Evolutionary conservation across 202 grass and related monocot species (phyloP).

Genomic region (Saccharum hybrid): DNA sequence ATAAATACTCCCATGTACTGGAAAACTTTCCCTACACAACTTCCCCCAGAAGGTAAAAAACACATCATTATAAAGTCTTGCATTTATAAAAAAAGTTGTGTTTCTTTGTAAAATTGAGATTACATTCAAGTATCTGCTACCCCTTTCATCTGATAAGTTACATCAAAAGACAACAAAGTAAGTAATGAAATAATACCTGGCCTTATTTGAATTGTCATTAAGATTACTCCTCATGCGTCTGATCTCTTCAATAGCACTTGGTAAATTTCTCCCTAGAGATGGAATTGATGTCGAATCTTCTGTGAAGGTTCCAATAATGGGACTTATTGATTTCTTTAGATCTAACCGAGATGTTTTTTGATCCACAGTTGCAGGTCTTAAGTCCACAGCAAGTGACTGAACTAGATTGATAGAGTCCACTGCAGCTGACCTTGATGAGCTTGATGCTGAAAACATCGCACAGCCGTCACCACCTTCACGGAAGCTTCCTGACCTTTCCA

Average conservation of each 20-base stretch:
- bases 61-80: neutral
- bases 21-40: neutral
- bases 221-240: constrained; percentile 67
- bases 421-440: constrained; percentile 49
- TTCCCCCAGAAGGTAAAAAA: constrained; percentile 23
- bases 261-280: constrained; percentile 47
- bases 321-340: constrained; percentile 62
- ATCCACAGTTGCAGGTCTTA: constrained; percentile 49
- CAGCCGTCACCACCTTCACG: constrained; percentile 62
- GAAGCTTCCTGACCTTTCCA: constrained; percentile 70
- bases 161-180: constrained; percentile 35
- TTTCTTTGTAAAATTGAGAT: constrained; percentile 39
- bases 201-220: constrained; percentile 58
- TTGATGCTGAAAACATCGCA: constrained; percentile 41
- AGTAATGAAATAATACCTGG: constrained; percentile 59
- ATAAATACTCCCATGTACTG: constrained; percentile 31
- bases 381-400: constrained; percentile 61
- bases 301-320: constrained; percentile 58
- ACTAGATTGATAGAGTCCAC: constrained; percentile 52
- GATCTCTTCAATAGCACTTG: constrained; percentile 62
- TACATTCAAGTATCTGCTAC: constrained; percentile 35
- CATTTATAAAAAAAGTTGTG: neutral
- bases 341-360: constrained; percentile 64
- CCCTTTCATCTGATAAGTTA: constrained; percentile 31
- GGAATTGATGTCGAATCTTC: constrained; percentile 66